phyloP scores from a whole-genome alignment of 257 asterid species.

The Petrea volubilis region DNA sequence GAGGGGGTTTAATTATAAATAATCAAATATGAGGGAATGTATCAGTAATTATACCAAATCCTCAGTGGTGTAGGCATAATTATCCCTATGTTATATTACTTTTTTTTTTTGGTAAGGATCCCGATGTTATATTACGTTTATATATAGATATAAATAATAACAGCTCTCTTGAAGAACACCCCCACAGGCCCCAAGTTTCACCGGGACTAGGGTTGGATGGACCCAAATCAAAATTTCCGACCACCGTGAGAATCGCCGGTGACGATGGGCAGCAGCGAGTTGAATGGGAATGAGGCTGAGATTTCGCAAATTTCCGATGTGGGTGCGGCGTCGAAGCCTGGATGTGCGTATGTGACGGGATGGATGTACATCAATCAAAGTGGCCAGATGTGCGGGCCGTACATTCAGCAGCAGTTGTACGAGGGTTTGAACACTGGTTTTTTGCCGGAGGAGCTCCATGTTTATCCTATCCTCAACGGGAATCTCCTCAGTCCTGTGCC shows the following conservation, averaged over 20 bases:
- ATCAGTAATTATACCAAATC: no score
- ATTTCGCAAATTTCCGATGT: constrained; percentile 15
- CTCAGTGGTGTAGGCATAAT: no score
- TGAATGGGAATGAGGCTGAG: constrained; percentile 29
- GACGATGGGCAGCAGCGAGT: constrained; percentile 29
- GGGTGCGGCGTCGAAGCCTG: constrained; percentile 21
- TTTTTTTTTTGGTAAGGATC: no score
- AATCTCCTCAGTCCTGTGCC: constrained; percentile 66
- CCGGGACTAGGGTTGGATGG: constrained; percentile 21
- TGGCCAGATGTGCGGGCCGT: constrained; percentile 95
- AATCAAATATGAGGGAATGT: no score
- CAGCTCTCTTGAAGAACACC: no score
- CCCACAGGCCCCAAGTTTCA: no score
- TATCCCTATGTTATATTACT: no score
- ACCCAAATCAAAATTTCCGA: neutral
- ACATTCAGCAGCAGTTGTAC: constrained; percentile 74
- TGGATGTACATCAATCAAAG: constrained; percentile 92
- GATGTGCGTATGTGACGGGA: constrained; percentile 54
- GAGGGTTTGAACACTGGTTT: constrained; percentile 85
- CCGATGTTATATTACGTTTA: no score
- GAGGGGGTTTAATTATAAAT: no score
- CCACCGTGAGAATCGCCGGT: neutral
- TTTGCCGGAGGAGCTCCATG: constrained; percentile 73
- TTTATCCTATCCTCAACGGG: constrained; percentile 76
- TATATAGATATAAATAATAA: no score